Conservation (phyloP, 2,329 filamentous ascomycete species). For the Penicillium sp. region DNA sequence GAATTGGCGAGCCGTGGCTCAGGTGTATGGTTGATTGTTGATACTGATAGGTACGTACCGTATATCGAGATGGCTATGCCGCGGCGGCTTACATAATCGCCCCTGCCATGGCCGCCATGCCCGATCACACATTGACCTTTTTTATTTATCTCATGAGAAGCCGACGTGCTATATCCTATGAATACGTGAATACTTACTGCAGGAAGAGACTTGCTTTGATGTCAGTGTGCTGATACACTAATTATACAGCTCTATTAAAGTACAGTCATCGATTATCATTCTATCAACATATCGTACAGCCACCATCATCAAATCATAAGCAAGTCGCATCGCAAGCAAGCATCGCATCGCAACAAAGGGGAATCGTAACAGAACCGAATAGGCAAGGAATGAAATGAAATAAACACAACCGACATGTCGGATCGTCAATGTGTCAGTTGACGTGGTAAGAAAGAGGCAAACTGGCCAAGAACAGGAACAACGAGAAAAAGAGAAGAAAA, state of each 20-base stretch:
- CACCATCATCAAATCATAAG: background rate
- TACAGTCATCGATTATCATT: background rate
- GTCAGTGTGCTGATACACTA: no score
- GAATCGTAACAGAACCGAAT: conserved; percentile 12
- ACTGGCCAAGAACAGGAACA: background rate
- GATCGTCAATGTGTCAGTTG: background rate
- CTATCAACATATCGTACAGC: conserved; percentile 7
- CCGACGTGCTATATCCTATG: no score
- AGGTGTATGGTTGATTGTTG: background rate
- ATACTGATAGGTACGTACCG: no score
- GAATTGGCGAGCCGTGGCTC: background rate
- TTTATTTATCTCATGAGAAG: no score
- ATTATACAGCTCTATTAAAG: background rate
- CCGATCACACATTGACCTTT: no score
- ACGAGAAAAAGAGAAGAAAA: background rate
- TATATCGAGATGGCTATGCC: background rate
- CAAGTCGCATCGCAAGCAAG: conserved; percentile 5
- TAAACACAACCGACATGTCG: background rate
- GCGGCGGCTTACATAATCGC: background rate
- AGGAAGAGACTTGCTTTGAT: no score
- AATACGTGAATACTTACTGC: no score
- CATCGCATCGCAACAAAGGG: conserved; percentile 10
- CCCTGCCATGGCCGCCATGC: no score
- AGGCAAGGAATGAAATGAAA: background rate
- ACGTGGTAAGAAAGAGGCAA: background rate